These are phyloP conservation scores for Sordaria brevicollis DNA, from an alignment of 495 filamentous ascomycete species.

Conservation along the genomic window DNA sequence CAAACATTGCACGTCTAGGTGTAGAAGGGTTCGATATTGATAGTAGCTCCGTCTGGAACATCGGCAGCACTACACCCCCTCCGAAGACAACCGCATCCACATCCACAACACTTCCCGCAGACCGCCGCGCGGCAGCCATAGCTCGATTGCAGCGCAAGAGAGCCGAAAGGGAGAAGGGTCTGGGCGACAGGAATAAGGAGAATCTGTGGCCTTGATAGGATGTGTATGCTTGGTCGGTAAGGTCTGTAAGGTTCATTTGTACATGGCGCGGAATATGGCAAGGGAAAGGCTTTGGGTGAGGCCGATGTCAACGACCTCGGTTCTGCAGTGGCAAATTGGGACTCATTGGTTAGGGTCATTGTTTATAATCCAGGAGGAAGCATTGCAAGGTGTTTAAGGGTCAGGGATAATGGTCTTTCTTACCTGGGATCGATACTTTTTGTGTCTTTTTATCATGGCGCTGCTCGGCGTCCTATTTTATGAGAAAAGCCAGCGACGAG, in stretches of 20 bases:
- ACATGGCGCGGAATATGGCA: background rate
- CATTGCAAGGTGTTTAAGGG: background rate
- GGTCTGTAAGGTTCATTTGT: background rate
- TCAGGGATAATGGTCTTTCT: background rate
- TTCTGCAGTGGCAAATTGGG: background rate
- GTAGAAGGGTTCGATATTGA: constrained; percentile 21
- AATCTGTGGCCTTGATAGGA: constrained; percentile 20
- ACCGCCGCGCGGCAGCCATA: constrained; percentile 52
- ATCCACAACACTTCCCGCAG: constrained; percentile 41
- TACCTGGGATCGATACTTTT: background rate
- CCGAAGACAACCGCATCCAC: constrained; percentile 22
- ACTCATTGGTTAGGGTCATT: background rate
- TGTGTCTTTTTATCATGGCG: background rate
- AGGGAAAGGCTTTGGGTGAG: background rate
- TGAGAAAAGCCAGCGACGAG: background rate
- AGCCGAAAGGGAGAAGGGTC: constrained; percentile 24
- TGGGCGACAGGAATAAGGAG: constrained; percentile 31
- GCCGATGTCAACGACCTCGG: background rate
- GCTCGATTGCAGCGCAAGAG: constrained; percentile 50
- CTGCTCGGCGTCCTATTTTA: background rate
- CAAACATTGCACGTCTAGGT: constrained; percentile 27
- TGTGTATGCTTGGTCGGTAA: background rate
- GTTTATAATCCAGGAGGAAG: background rate
- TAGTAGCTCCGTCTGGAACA: constrained; percentile 17
- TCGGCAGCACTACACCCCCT: background rate